These are phyloP conservation scores for Podospora fimiseda DNA, from an alignment of 495 filamentous ascomycete species.

Conservation along the genomic window DNA sequence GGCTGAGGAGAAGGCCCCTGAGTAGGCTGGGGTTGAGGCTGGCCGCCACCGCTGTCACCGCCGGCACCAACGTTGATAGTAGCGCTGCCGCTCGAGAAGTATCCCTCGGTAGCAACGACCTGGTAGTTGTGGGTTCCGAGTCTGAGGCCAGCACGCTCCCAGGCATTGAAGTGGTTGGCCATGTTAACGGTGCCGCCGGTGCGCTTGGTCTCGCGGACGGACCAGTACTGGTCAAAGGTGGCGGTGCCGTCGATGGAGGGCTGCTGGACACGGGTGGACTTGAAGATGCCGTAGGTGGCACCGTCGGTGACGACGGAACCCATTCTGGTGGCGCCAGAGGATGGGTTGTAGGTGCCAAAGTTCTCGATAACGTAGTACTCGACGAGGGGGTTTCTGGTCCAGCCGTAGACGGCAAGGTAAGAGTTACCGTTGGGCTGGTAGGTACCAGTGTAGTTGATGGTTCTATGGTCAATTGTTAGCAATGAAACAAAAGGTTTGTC, in stretches of 20 bases:
- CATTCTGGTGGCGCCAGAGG: conserved; percentile 39
- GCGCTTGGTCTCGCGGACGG: conserved; percentile 46
- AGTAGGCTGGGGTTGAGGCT: conserved; percentile 1
- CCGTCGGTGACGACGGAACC: conserved; percentile 55
- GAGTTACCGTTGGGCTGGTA: conserved; percentile 38
- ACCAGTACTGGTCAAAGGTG: conserved; percentile 57
- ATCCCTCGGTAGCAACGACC: conserved; percentile 54
- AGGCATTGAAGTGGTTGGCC: conserved; percentile 59
- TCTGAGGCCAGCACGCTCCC: conserved; percentile 44
- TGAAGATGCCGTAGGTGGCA: conserved; percentile 57
- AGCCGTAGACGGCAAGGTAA: conserved; percentile 55
- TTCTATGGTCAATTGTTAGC: conserved; percentile 32
- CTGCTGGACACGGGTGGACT: conserved; percentile 51
- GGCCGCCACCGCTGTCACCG: conserved; percentile 8
- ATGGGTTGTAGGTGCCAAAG: conserved; percentile 53
- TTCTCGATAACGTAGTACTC: conserved; percentile 59
- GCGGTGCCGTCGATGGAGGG: conserved; percentile 51
- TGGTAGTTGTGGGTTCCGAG: conserved; percentile 52
- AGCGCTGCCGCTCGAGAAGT: conserved; percentile 45
- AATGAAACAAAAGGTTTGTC: neutral
- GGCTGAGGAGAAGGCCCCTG: neutral
- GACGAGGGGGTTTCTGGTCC: conserved; percentile 50
- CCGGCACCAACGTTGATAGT: conserved; percentile 39
- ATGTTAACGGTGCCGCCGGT: conserved; percentile 44
- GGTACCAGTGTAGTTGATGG: conserved; percentile 42